phyloP scores from a whole-genome alignment of 1,284 basidiomycete species.

The Ganoderma leucocontextum region DNA sequence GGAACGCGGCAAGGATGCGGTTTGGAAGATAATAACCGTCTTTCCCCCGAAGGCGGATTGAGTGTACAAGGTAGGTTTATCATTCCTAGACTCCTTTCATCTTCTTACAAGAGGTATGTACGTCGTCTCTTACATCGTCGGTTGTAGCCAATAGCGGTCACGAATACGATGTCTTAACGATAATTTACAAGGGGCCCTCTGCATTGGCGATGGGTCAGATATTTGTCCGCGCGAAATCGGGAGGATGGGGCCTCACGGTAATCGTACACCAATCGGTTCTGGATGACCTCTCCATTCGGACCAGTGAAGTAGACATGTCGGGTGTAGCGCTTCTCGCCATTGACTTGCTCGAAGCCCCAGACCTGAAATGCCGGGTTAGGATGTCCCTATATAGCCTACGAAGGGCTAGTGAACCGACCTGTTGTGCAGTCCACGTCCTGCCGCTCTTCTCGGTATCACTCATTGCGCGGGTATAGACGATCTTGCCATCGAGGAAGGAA shows the following conservation, averaged over 20 bases:
- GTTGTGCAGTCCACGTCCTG: slow-evolving; percentile 46
- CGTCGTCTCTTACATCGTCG: slow-evolving; percentile 24
- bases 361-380: slow-evolving; percentile 48
- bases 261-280: slow-evolving; percentile 70
- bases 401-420: slow-evolving; percentile 38
- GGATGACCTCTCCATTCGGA: slow-evolving; percentile 63
- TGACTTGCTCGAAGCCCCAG: slow-evolving; percentile 75
- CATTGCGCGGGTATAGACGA: slow-evolving; percentile 44
- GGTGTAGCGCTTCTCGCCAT: slow-evolving; percentile 66
- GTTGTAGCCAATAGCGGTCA: not conserved
- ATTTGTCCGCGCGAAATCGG: not conserved
- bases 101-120: slow-evolving; percentile 26
- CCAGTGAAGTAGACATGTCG: slow-evolving; percentile 74
- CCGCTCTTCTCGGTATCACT: slow-evolving; percentile 50
- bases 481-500: slow-evolving; percentile 40
- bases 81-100: not conserved
- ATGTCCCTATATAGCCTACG: not conserved
- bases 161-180: slow-evolving; percentile 4
- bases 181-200: slow-evolving; percentile 27
- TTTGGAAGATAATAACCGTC: slow-evolving; percentile 78
- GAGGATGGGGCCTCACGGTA: slow-evolving; percentile 52
- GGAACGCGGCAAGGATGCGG: slow-evolving; percentile 83
- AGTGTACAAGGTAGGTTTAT: slow-evolving; percentile 19
- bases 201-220: slow-evolving; percentile 4
- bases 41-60: slow-evolving; percentile 52